Percentiles rank a stretch among this genome's conserved stretches.
Evolutionary conservation across 345 rosid genomes (phyloP).

Genomic region (Corchorus olitorius): DNA sequence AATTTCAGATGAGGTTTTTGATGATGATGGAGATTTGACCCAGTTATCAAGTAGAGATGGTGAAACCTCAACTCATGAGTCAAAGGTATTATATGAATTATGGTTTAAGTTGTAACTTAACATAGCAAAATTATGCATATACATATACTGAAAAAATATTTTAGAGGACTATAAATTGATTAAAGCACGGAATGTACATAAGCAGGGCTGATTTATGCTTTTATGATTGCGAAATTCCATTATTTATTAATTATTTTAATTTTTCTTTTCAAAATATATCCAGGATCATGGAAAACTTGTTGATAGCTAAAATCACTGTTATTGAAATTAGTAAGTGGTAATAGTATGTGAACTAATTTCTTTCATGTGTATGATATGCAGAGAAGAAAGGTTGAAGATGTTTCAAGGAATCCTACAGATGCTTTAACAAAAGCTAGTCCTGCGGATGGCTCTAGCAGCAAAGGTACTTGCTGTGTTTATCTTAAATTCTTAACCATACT

Average conservation of each 20-base stretch:
- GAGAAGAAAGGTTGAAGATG: conserved; percentile 59
- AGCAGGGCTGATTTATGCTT: neutral
- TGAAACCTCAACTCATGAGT: conserved; percentile 20
- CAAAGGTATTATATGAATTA: conserved; percentile 27
- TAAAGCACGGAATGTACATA: too few relatives aligned
- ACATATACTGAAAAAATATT: too few relatives aligned
- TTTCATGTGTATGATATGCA: conserved; percentile 24
- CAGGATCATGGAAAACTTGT: neutral
- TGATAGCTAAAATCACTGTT: neutral
- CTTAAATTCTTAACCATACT: neutral
- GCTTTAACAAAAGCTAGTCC: conserved; percentile 33
- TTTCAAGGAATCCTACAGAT: conserved; percentile 52
- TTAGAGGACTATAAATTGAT: neutral
- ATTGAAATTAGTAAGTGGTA: neutral
- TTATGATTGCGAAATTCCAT: neutral
- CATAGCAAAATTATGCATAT: neutral
- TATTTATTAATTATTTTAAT: neutral
- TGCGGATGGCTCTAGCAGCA: conserved; percentile 23
- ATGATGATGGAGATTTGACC: conserved; percentile 41
- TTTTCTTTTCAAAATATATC: neutral
- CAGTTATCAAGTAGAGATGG: conserved; percentile 25
- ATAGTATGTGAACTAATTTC: neutral
- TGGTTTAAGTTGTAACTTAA: neutral
- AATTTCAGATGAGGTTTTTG: conserved; percentile 55
- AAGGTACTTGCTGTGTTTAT: conserved; percentile 35